A percentile compares a stretch with the other conserved stretches of the same genome.
Conservation (phyloP, 2,329 filamentous ascomycete species). For the Ascochyta fabae region DNA sequence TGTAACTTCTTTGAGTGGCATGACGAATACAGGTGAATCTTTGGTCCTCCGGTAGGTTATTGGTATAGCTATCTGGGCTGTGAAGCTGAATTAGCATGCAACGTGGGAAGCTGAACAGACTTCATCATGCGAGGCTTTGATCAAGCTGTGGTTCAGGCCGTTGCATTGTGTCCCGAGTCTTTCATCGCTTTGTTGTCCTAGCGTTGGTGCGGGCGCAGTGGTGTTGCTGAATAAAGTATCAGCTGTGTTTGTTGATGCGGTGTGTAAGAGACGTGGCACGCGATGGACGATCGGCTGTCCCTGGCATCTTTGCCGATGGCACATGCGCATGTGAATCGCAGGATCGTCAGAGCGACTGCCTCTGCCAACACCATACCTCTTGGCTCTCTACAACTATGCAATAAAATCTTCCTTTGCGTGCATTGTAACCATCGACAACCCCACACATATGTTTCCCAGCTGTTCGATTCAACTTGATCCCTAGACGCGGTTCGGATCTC, state of each 20-base stretch:
- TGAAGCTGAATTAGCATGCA: not conserved
- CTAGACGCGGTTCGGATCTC: conserved; percentile 17
- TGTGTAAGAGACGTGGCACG: not conserved
- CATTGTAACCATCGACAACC: not conserved
- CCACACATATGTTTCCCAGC: not conserved
- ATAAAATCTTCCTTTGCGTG: not conserved
- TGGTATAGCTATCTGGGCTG: not conserved
- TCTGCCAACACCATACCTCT: not conserved
- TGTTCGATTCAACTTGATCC: not conserved
- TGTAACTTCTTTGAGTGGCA: conserved; percentile 27
- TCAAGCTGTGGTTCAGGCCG: not conserved
- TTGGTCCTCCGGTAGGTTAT: not conserved
- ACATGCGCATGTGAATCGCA: conserved; percentile 2
- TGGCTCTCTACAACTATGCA: not conserved
- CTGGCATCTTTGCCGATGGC: not conserved
- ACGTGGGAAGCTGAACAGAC: not conserved
- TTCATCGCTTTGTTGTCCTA: not conserved
- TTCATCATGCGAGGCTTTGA: not conserved
- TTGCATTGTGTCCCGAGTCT: not conserved
- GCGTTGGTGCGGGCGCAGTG: not conserved
- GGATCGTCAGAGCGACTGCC: not conserved
- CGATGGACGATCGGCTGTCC: not conserved
- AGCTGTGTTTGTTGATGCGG: not conserved
- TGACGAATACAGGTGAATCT: not conserved
- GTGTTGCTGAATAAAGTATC: not conserved